A percentile compares a stretch with the other conserved stretches of the same genome.
These are phyloP conservation scores for Chamaecyparis obtusa DNA, from an alignment of 75 land plant genomes.

Conservation along the genomic window DNA sequence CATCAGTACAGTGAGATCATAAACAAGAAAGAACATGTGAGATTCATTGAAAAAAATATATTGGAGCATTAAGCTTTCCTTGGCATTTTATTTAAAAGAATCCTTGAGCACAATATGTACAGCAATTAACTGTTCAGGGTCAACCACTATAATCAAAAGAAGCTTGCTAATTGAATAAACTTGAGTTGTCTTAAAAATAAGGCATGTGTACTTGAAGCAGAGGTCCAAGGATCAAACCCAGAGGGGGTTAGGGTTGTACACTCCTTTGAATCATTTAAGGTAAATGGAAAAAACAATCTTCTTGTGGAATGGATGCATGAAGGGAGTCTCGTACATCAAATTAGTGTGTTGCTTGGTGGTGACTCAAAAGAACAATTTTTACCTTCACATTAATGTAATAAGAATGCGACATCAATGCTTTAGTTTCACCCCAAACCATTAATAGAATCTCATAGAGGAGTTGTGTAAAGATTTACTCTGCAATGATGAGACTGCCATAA, in stretches of 20 bases:
- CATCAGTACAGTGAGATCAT: neutral
- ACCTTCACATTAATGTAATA: neutral
- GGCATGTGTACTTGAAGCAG: too few species aligned
- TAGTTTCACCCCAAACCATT: neutral
- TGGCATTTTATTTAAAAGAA: neutral
- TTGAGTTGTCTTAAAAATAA: too few species aligned
- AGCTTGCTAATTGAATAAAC: neutral
- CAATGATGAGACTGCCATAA: neutral
- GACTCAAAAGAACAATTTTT: too few species aligned
- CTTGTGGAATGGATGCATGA: too few species aligned
- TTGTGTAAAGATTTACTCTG: neutral
- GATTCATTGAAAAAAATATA: neutral
- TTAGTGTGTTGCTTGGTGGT: too few species aligned
- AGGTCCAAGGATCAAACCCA: too few species aligned
- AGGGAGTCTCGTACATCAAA: too few species aligned
- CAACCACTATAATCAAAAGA: neutral
- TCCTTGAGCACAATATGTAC: neutral
- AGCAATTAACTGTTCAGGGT: neutral
- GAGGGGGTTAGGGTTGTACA: too few species aligned
- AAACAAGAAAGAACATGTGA: neutral
- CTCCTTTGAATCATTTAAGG: too few species aligned
- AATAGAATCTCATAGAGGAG: neutral
- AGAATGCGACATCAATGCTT: neutral
- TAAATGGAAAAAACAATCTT: too few species aligned
- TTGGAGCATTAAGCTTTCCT: neutral